phyloP scores from a whole-genome alignment of 805 yeast species.

The Candida multigemmis region DNA sequence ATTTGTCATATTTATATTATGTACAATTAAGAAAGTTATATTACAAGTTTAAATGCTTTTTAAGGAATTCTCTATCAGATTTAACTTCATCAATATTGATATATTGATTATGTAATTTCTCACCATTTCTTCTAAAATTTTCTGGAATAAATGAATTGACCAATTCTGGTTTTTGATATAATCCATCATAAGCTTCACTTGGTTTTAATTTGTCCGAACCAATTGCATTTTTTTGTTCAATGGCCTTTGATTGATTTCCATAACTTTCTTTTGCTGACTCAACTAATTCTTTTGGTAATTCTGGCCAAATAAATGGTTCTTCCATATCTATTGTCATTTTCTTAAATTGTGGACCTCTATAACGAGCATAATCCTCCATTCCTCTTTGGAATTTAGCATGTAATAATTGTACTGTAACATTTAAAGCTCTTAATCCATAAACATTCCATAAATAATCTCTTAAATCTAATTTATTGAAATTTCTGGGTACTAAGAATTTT shows the following conservation, averaged over 20 bases:
- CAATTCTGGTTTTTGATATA: constrained; percentile 36
- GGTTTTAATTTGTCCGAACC: constrained; percentile 71
- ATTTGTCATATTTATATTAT: constrained; percentile 2
- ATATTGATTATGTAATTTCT: constrained; percentile 8
- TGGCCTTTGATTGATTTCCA: constrained; percentile 39
- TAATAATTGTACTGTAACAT: constrained; percentile 76
- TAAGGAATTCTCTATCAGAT: constrained; percentile 20
- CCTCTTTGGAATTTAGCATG: constrained; percentile 59
- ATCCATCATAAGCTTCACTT: constrained; percentile 66
- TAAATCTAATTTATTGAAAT: constrained; percentile 87
- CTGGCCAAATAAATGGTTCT: constrained; percentile 96
- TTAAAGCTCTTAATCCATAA: constrained; percentile 84
- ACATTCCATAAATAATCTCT: constrained; percentile 89
- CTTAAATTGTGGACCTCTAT: constrained; percentile 73
- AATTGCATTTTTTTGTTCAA: constrained; percentile 37
- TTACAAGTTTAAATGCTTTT: constrained; percentile 20
- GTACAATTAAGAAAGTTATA: constrained; percentile 5
- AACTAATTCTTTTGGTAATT: constrained; percentile 27
- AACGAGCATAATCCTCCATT: constrained; percentile 53
- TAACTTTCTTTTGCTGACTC: constrained; percentile 27
- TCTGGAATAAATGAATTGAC: constrained; percentile 30
- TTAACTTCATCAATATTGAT: constrained; percentile 12
- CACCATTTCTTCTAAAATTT: constrained; percentile 15
- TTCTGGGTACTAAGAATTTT: constrained; percentile 86
- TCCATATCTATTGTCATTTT: constrained; percentile 96